Conservation (phyloP, 345 rosid genomes). For the Eucalyptus regnans region DNA sequence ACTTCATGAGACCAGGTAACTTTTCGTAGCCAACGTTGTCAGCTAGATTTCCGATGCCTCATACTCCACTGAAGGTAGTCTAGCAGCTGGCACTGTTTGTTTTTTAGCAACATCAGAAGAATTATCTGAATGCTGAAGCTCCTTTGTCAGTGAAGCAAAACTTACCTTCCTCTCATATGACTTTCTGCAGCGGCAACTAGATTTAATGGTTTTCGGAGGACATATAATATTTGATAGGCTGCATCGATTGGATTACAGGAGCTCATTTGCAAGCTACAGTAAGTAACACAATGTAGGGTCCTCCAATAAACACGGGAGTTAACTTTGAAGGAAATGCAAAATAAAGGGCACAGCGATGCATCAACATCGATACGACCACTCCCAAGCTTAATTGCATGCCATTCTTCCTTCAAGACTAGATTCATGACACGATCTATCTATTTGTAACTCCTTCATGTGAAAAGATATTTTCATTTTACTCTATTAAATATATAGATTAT, state of each 20-base stretch:
- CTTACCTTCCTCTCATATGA: background rate
- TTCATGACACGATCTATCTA: background rate
- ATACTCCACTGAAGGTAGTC: background rate
- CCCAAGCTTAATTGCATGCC: background rate
- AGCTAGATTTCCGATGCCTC: too few relatives aligned
- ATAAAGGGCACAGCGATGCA: background rate
- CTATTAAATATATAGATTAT: background rate
- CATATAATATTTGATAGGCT: constrained; percentile 53
- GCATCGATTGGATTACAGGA: background rate
- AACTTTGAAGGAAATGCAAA: too few relatives aligned
- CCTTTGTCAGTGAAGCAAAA: constrained; percentile 4
- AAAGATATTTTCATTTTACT: background rate
- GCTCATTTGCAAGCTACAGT: background rate
- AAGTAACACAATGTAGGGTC: background rate
- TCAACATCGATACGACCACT: background rate
- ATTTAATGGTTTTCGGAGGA: constrained; percentile 40
- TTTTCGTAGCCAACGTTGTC: fast-evolving
- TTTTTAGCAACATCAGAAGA: background rate
- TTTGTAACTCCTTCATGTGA: background rate
- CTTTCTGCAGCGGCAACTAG: background rate
- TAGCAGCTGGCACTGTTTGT: background rate
- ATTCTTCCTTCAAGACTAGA: background rate
- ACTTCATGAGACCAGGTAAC: too few relatives aligned
- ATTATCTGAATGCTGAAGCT: background rate
- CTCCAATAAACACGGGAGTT: background rate